phyloP scores from a whole-genome alignment of 1,284 basidiomycete species.

The Hypsizygus ulmarius region DNA sequence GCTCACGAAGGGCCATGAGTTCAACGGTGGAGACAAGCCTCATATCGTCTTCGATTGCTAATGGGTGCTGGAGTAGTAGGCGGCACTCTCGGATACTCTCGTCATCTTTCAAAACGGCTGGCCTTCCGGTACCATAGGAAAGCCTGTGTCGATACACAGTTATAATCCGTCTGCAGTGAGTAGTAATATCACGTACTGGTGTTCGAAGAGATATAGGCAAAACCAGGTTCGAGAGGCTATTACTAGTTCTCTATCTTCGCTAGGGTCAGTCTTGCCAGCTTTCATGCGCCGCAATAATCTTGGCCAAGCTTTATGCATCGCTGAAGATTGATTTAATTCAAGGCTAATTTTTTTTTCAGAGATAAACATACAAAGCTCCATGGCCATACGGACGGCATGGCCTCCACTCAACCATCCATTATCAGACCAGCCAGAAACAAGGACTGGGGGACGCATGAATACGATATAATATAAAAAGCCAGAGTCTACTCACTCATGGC shows the following conservation, averaged over 20 bases:
- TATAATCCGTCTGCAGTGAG: constrained; percentile 2
- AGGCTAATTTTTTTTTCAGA: background rate
- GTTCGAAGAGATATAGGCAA: constrained; percentile 88
- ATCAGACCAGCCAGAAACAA: constrained; percentile 88
- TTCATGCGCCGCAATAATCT: constrained; percentile 74
- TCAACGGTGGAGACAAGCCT: constrained; percentile 92
- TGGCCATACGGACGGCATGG: constrained; percentile 90
- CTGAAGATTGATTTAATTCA: constrained; percentile 34
- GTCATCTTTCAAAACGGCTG: constrained; percentile 88
- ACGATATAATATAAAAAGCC: background rate
- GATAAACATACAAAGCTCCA: constrained; percentile 71
- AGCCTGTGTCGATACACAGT: constrained; percentile 46
- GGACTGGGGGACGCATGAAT: constrained; percentile 44
- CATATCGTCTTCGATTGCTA: constrained; percentile 90
- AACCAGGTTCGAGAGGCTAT: constrained; percentile 86
- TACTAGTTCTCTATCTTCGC: constrained; percentile 77
- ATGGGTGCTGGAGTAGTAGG: constrained; percentile 80
- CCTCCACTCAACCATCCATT: constrained; percentile 90
- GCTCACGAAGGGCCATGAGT: constrained; percentile 78
- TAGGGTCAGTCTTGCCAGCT: constrained; percentile 54
- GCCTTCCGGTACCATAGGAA: constrained; percentile 90
- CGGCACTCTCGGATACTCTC: constrained; percentile 84
- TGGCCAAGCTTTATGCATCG: constrained; percentile 88
- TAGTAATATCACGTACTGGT: constrained; percentile 64
- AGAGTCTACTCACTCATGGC: constrained; percentile 70